Conservation (phyloP, 306 rosid species). For the Quercus agrifolia region DNA sequence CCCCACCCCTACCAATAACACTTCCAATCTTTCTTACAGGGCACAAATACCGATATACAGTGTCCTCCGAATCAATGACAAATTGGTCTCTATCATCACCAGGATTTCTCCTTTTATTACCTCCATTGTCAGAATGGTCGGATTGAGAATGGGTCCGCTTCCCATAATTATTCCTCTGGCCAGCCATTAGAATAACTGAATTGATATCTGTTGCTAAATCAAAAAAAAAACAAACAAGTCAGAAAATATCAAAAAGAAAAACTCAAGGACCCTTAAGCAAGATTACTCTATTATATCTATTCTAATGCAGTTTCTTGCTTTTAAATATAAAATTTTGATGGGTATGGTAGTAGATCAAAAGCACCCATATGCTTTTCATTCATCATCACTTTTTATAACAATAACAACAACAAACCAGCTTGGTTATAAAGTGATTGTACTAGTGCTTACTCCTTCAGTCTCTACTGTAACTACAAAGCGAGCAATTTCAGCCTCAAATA, state of each 20-base stretch:
- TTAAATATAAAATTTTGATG: no score
- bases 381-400: no score
- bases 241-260: neutral
- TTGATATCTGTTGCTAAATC: constrained; percentile 26
- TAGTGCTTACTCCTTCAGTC: no score
- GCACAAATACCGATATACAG: constrained; percentile 83
- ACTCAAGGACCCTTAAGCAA: constrained; percentile 9
- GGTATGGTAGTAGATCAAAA: no score
- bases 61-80: constrained; percentile 75
- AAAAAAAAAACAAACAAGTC: neutral
- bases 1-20: constrained; percentile 98
- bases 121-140: constrained; percentile 64
- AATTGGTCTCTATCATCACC: constrained; percentile 91
- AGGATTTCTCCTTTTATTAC: constrained; percentile 65
- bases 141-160: constrained; percentile 74
- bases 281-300: no score
- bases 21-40: constrained; percentile 83
- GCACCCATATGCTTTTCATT: no score
- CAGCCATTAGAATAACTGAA: constrained; percentile 49
- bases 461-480: no score
- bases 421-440: no score
- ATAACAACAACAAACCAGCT: no score
- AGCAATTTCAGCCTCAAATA: no score
- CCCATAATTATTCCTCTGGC: constrained; percentile 69
- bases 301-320: no score